Evolutionary conservation across 1,284 basidiomycete species (phyloP), one percentile per base, ranked within the genome.

Genomic region (Pseudozyma thailandica): DNA sequence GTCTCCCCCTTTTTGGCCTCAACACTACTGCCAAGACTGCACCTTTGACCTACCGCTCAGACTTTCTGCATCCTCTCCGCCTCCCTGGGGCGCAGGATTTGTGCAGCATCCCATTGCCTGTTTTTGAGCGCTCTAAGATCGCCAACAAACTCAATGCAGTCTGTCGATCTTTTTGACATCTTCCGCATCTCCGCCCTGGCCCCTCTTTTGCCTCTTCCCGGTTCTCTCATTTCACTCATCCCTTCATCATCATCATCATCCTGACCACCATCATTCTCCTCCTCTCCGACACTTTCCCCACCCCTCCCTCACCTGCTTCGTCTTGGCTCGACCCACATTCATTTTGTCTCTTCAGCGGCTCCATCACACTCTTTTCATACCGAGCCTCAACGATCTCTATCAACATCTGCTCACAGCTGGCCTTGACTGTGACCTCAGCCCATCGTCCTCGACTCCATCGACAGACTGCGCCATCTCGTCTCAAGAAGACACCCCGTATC

Each of bases 321-420:
- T 30, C 30, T 54, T 50, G 46, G 30, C 46, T 37, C 37, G 16
- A 31, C 12, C 25, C 41, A 65, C 61, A 56, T 21, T 63, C 61
- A 39, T 57, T 62, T 38, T 21, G 44, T 41, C 27, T 33, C 38
- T 26, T 47, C 23, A 41, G 12, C 31, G 41, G 35, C 25, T 25
- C 23, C 39, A 46, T 26, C 50, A 64, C 61, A 38, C 43, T 64
- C 61, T 21, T 64, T 58, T 56, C 42, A 12, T 3, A 13, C 31
- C 4, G 31, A 13, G n/a, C 31, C n/a, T 33, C n/a, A n/a, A n/a
- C n/a, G n/a, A n/a, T n/a, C n/a, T n/a, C n/a, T n/a, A n/a, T n/a
- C n/a, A n/a, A n/a, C n/a, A n/a, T n/a, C n/a, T n/a, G n/a, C n/a
- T n/a, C n/a, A n/a, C n/a, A n/a, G n/a, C n/a, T n/a, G n/a, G n/a